Evolutionary conservation across 2,329 filamentous ascomycete genomes (phyloP).

Genomic region (Fusarium sp.): DNA sequence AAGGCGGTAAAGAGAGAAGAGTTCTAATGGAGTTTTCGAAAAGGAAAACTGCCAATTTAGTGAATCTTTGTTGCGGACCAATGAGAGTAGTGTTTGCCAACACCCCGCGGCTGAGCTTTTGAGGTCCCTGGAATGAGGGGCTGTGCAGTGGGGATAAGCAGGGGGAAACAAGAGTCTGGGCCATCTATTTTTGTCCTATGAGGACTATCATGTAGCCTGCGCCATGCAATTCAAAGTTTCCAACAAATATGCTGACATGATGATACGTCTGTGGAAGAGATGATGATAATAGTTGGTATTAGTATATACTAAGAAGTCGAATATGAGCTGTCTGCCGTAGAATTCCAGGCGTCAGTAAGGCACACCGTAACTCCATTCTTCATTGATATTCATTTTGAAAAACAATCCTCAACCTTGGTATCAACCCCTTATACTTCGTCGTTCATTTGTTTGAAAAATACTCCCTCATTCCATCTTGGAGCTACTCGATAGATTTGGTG

Average conservation of each 20-base stretch:
- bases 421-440: neutral
- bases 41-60: constrained; percentile 1
- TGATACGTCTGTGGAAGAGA: neutral
- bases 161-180: neutral
- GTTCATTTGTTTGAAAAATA: neutral
- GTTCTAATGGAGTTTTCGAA: neutral
- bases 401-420: neutral
- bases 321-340: neutral
- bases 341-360: too few relatives aligned
- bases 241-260: neutral
- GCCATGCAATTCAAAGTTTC: too few relatives aligned
- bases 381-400: neutral
- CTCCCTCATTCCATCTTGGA: neutral
- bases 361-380: neutral
- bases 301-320: neutral
- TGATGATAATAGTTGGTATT: neutral
- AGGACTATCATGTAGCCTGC: too few relatives aligned
- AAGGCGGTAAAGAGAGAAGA: neutral
- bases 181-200: neutral
- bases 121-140: constrained; percentile 19
- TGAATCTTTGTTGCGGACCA: constrained; percentile 15
- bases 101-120: constrained; percentile 8
- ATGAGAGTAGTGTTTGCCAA: constrained; percentile 2
- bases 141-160: constrained; percentile 5
- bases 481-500: neutral